Percentiles rank a stretch among this genome's conserved stretches.
These are phyloP conservation scores for Phytopythium vexans DNA, from an alignment of 352 stramenopile species.

Conservation along the genomic window DNA sequence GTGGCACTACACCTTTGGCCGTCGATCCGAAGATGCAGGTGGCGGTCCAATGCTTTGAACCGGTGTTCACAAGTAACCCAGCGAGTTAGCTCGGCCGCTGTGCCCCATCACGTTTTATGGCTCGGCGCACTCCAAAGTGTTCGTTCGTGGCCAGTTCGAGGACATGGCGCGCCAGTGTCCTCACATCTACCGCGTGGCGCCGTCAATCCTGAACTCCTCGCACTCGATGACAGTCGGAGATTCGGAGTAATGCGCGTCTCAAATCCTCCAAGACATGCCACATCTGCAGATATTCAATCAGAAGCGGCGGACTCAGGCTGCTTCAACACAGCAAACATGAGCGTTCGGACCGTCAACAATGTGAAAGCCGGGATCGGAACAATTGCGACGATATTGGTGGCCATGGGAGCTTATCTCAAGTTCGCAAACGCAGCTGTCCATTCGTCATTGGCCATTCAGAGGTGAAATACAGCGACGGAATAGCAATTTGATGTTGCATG, in stretches of 20 bases:
- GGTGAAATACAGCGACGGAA: too few relatives aligned
- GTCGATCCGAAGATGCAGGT: conserved; percentile 11
- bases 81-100: too few relatives aligned
- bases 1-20: conserved; percentile 5
- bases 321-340: too few relatives aligned
- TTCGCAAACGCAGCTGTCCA: too few relatives aligned
- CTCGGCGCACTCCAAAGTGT: conserved; percentile 21
- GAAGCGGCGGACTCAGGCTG: background rate
- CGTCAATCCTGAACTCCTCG: conserved; percentile 10
- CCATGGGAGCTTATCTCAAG: too few relatives aligned
- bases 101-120: conserved; percentile 16
- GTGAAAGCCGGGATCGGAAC: too few relatives aligned
- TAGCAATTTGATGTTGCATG: too few relatives aligned
- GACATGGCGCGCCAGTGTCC: conserved; percentile 10
- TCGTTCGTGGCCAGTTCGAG: conserved; percentile 9
- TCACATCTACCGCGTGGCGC: conserved; percentile 15
- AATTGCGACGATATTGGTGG: too few relatives aligned
- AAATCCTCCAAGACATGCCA: conserved; percentile 4
- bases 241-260: conserved; percentile 9
- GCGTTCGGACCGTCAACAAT: too few relatives aligned
- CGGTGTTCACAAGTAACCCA: too few relatives aligned
- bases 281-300: conserved; percentile 1
- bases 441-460: too few relatives aligned
- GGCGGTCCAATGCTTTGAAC: conserved; percentile 10
- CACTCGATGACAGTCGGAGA: conserved; percentile 31